These are phyloP conservation scores for Lipomyces anomalus DNA, from an alignment of 805 yeast genomes.

Conservation along the genomic window DNA sequence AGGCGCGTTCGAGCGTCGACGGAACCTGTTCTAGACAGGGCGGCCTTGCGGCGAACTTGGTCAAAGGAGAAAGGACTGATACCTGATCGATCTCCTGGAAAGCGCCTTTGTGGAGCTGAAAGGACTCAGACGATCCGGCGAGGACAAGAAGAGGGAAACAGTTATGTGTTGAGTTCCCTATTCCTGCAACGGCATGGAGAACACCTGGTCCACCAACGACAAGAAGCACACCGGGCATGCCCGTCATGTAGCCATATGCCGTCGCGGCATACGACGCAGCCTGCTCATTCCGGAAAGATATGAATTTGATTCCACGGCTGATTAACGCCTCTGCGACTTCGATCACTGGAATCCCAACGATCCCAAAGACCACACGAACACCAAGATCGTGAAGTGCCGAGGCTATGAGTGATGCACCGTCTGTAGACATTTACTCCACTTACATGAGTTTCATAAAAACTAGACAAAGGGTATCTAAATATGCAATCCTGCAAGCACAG, in stretches of 20 bases:
- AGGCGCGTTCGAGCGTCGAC: conserved; percentile 42
- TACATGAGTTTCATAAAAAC: too few relatives aligned
- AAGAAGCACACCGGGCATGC: conserved; percentile 58
- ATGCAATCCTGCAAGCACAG: too few relatives aligned
- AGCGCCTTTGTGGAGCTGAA: conserved; percentile 51
- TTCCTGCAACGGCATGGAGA: conserved; percentile 61
- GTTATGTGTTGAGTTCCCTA: conserved; percentile 56
- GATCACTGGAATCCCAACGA: conserved; percentile 72
- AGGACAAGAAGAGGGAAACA: conserved; percentile 61
- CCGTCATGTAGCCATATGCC: conserved; percentile 59
- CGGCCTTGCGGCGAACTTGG: conserved; percentile 50
- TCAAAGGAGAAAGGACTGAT: conserved; percentile 41
- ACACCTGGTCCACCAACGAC: conserved; percentile 77
- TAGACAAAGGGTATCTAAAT: too few relatives aligned
- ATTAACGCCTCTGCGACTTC: conserved; percentile 59
- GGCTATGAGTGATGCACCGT: conserved; percentile 44
- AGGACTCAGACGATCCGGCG: conserved; percentile 55
- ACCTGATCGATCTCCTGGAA: conserved; percentile 70
- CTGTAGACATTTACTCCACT: too few relatives aligned
- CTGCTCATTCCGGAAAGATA: conserved; percentile 65
- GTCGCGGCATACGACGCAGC: conserved; percentile 74
- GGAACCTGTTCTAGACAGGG: conserved; percentile 36
- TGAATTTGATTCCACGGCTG: conserved; percentile 47
- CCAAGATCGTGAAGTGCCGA: conserved; percentile 44
- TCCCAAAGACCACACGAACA: conserved; percentile 56